Conservation (phyloP, 352 stramenopile genomes). For the Phytophthora constricta region DNA sequence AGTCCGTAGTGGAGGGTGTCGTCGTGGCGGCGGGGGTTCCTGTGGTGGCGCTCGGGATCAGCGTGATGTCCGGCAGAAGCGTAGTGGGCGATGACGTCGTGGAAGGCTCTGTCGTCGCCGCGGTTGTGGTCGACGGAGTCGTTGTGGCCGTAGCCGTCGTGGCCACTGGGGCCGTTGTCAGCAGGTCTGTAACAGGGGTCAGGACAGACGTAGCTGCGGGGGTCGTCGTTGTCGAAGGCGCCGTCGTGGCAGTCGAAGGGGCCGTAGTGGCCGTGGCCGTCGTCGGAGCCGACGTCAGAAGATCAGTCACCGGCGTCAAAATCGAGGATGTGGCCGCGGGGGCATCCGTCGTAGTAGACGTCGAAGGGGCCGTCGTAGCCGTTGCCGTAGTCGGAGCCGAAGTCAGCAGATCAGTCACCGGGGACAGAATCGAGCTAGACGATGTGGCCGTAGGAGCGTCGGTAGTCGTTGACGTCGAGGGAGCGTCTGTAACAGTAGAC, state of each 20-base stretch:
- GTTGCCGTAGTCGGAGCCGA: slow-evolving; percentile 17
- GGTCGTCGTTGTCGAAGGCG: slow-evolving; percentile 7
- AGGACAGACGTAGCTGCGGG: slow-evolving; percentile 3
- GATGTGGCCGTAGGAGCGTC: slow-evolving; percentile 9
- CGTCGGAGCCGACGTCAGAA: slow-evolving; percentile 15
- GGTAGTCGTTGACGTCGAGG: slow-evolving; percentile 5
- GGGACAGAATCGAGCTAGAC: slow-evolving; percentile 13
- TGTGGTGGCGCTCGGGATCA: slow-evolving; percentile 14
- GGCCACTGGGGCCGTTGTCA: slow-evolving; percentile 14
- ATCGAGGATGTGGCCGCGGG: too few species aligned
- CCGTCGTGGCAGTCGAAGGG: background rate
- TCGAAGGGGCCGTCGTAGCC: background rate
- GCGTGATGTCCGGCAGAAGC: slow-evolving; percentile 19
- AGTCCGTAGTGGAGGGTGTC: slow-evolving; percentile 6
- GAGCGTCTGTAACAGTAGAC: slow-evolving; percentile 1
- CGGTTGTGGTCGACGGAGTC: slow-evolving; percentile 18
- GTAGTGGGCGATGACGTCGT: slow-evolving; percentile 1
- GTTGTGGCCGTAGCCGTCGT: slow-evolving; percentile 15
- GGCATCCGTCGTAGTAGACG: slow-evolving; percentile 3
- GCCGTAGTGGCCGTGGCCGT: too few species aligned
- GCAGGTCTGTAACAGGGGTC: slow-evolving; percentile 8
- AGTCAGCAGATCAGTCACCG: slow-evolving; percentile 35
- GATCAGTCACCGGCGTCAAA: slow-evolving; percentile 10
- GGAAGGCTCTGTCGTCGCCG: slow-evolving; percentile 11
- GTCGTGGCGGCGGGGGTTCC: slow-evolving; percentile 8